Evolutionary conservation across 1,139 yeast genomes (phyloP).

Genomic region (Meyerozyma smithsonii): DNA sequence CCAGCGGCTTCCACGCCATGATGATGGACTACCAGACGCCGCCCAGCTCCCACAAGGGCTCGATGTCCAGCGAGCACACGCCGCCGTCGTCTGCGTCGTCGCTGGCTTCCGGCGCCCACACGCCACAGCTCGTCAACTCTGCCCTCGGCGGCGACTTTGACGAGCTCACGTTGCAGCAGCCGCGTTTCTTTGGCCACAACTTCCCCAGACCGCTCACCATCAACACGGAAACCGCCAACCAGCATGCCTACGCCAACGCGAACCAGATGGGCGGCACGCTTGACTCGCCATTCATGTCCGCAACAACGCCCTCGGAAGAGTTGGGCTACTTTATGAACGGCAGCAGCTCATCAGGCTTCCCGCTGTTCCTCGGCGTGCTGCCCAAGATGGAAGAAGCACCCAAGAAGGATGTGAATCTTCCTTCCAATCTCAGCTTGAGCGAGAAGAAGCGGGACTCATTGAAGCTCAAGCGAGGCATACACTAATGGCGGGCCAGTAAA

Average conservation of each 20-base stretch:
- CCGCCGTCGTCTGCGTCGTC: constrained; percentile 15
- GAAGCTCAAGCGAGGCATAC: constrained; percentile 45
- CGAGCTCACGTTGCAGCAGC: constrained; percentile 17
- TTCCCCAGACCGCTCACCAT: constrained; percentile 38
- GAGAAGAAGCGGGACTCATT: constrained; percentile 47
- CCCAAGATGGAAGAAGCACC: constrained; percentile 11
- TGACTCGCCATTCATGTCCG: constrained; percentile 44
- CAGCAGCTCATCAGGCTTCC: constrained; percentile 15
- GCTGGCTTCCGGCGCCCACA: constrained; percentile 7
- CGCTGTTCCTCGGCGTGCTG: constrained; percentile 18
- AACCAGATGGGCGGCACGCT: constrained; percentile 22
- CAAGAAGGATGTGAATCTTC: constrained; percentile 19
- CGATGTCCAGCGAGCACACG: constrained; percentile 20
- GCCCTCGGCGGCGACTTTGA: constrained; percentile 17
- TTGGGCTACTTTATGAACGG: constrained; percentile 25
- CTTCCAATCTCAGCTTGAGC: constrained; percentile 32
- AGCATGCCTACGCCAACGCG: constrained; percentile 24
- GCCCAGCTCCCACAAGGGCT: constrained; percentile 34
- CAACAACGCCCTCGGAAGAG: constrained; percentile 38
- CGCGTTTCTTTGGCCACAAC: constrained; percentile 14
- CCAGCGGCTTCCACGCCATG: constrained; percentile 22
- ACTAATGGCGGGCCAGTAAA: no score
- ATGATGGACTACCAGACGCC: constrained; percentile 45
- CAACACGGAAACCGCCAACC: constrained; percentile 32
- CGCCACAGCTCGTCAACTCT: constrained; percentile 15